Evolutionary conservation across 2,329 filamentous ascomycete genomes (phyloP).

Genomic region (Fusarium lateritium): DNA sequence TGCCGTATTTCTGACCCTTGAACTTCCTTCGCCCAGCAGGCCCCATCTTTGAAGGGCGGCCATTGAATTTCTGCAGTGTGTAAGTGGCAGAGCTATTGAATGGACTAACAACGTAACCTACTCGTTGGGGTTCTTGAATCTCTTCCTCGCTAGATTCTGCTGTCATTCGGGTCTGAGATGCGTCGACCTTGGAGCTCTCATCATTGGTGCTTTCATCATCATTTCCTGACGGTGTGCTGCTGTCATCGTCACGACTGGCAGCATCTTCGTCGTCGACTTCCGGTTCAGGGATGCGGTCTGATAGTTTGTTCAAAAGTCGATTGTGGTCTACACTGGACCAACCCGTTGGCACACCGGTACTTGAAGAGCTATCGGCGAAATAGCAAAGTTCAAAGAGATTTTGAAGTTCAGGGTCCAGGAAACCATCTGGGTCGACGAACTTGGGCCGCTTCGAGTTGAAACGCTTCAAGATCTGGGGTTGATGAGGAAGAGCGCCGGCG

Average conservation of each 20-base stretch:
- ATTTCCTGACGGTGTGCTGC: constrained; percentile 63
- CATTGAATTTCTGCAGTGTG: constrained; percentile 31
- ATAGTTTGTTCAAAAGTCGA: constrained; percentile 69
- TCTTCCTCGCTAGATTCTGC: constrained; percentile 73
- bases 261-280: constrained; percentile 62
- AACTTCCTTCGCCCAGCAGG: constrained; percentile 63
- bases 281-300: constrained; percentile 61
- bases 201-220: constrained; percentile 70
- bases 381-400: constrained; percentile 85
- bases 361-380: constrained; percentile 63
- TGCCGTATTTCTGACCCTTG: constrained; percentile 63
- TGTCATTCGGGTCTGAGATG: constrained; percentile 67
- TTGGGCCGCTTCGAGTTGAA: constrained; percentile 67
- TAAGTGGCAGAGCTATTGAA: constrained; percentile 6
- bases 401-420: constrained; percentile 74
- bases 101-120: constrained; percentile 35
- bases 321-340: constrained; percentile 75
- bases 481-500: constrained; percentile 31
- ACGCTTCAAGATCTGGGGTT: constrained; percentile 56
- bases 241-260: constrained; percentile 64
- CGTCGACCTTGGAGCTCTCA: constrained; percentile 55
- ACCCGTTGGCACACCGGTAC: constrained; percentile 77
- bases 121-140: constrained; percentile 45
- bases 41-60: constrained; percentile 47
- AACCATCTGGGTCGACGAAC: constrained; percentile 67